Percentiles rank a stretch among this genome's conserved stretches.
Conservation (phyloP, 495 filamentous ascomycete species). For the Neurospora sp. region DNA sequence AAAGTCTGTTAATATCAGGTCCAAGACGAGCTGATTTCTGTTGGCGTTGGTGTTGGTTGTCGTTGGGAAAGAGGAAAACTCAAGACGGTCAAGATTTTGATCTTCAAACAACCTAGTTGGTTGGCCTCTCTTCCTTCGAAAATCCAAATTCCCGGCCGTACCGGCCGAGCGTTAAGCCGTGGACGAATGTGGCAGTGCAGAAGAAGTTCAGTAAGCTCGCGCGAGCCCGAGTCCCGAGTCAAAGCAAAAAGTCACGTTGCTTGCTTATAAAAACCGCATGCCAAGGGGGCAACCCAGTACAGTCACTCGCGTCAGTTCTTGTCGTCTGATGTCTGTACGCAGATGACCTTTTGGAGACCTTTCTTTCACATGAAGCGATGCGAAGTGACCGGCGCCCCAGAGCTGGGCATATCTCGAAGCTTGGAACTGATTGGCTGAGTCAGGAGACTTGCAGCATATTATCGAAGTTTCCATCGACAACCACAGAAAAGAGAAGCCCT, state of each 20-base stretch:
- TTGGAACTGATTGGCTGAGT: neutral
- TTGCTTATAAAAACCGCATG: neutral
- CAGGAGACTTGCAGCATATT: neutral
- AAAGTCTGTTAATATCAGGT: neutral
- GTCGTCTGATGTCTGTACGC: neutral
- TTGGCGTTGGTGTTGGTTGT: neutral
- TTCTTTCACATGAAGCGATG: neutral
- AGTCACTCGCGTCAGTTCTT: neutral
- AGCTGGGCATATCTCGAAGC: neutral
- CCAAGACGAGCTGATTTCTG: neutral
- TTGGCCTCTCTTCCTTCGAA: neutral
- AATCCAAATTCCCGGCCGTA: neutral
- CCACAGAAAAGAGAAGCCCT: neutral
- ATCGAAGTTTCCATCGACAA: neutral
- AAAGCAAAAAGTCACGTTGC: neutral
- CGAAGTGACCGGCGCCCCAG: neutral
- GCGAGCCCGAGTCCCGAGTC: neutral
- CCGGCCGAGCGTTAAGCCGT: neutral
- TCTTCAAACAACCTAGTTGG: neutral
- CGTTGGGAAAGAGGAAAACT: neutral
- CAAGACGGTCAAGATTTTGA: neutral
- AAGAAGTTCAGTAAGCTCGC: neutral
- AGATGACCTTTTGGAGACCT: neutral
- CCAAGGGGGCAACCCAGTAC: neutral
- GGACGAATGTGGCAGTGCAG: neutral